These are phyloP conservation scores for Ceratocystis variospora DNA, from an alignment of 2,329 filamentous ascomycete genomes.

Conservation along the genomic window DNA sequence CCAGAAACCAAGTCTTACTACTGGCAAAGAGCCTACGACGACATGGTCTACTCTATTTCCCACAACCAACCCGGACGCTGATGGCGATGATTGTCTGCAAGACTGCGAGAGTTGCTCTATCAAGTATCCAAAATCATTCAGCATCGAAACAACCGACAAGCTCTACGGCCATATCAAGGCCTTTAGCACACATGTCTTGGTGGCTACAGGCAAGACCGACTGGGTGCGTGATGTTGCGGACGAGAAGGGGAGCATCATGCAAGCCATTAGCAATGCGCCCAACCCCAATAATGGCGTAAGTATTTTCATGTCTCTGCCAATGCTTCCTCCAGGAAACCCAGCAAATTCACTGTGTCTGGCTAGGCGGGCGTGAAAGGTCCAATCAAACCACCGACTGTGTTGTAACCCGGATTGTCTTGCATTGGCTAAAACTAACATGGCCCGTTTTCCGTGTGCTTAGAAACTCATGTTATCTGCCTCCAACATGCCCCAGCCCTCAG, in stretches of 20 bases:
- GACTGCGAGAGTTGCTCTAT: slow-evolving; percentile 75
- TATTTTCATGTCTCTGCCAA: slow-evolving; percentile 19
- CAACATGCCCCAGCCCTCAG: slow-evolving; percentile 69
- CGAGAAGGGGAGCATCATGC: slow-evolving; percentile 75
- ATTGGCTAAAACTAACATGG: not conserved
- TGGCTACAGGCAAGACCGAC: slow-evolving; percentile 90
- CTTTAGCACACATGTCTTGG: slow-evolving; percentile 79
- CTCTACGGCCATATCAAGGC: slow-evolving; percentile 76
- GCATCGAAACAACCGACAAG: slow-evolving; percentile 62
- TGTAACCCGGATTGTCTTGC: not conserved
- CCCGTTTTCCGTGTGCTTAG: slow-evolving; percentile 29
- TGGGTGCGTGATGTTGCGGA: slow-evolving; percentile 84
- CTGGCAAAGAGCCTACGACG: slow-evolving; percentile 20
- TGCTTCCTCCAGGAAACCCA: too few species aligned
- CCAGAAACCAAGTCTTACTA: slow-evolving; percentile 24
- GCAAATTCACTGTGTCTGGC: not conserved
- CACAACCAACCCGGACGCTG: slow-evolving; percentile 57
- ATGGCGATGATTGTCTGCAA: slow-evolving; percentile 77
- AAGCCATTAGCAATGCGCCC: slow-evolving; percentile 48
- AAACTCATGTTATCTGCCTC: slow-evolving; percentile 82
- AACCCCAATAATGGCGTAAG: slow-evolving; percentile 56
- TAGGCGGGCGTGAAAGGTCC: not conserved
- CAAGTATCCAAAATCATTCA: slow-evolving; percentile 57
- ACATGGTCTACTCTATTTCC: slow-evolving; percentile 48
- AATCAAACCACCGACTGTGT: not conserved